Percentiles rank a stretch among this genome's conserved stretches.
Conservation (phyloP, 1,284 basidiomycete species). For the Mycosarcoma mackinlayi region DNA sequence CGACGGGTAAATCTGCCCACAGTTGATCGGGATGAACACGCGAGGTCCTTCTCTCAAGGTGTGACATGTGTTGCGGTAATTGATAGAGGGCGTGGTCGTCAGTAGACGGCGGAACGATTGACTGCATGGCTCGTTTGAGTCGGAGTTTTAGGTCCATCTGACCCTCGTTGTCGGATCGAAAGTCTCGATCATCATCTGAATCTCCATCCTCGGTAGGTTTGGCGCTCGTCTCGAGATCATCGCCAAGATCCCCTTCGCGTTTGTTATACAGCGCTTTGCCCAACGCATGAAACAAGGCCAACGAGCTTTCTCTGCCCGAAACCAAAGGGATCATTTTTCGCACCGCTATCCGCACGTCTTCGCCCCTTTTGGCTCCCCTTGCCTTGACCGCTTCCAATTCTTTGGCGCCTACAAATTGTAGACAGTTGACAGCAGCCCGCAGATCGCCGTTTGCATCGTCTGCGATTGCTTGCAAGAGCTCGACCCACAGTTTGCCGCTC, state of each 20-base stretch:
- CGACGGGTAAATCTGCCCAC: slow-evolving; percentile 88
- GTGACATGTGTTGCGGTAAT: slow-evolving; percentile 73
- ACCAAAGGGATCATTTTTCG: slow-evolving; percentile 24
- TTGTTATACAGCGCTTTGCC: slow-evolving; percentile 97
- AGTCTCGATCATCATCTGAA: not conserved
- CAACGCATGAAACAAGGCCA: slow-evolving; percentile 90
- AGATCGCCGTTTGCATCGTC: slow-evolving; percentile 88
- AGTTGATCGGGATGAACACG: slow-evolving; percentile 68
- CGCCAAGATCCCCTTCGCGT: slow-evolving; percentile 72
- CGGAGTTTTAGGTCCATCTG: slow-evolving; percentile 4
- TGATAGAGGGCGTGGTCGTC: not conserved
- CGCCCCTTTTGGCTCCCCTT: not conserved
- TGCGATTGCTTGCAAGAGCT: slow-evolving; percentile 71
- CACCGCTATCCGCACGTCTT: slow-evolving; percentile 1
- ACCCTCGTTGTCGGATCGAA: slow-evolving; percentile 6
- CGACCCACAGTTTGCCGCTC: slow-evolving; percentile 4
- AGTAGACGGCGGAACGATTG: slow-evolving; percentile 10
- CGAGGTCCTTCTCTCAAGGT: slow-evolving; percentile 74
- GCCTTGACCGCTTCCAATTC: slow-evolving; percentile 1
- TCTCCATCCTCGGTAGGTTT: not conserved
- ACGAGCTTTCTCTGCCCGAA: slow-evolving; percentile 77
- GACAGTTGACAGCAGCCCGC: slow-evolving; percentile 87
- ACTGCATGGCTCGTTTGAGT: slow-evolving; percentile 15
- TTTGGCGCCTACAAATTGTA: slow-evolving; percentile 77
- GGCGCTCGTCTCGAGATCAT: slow-evolving; percentile 18